A percentile compares a stretch with the other conserved stretches of the same genome.
Evolutionary conservation across 2,329 filamentous ascomycete genomes (phyloP).

Genomic region (Xylariales sp.): DNA sequence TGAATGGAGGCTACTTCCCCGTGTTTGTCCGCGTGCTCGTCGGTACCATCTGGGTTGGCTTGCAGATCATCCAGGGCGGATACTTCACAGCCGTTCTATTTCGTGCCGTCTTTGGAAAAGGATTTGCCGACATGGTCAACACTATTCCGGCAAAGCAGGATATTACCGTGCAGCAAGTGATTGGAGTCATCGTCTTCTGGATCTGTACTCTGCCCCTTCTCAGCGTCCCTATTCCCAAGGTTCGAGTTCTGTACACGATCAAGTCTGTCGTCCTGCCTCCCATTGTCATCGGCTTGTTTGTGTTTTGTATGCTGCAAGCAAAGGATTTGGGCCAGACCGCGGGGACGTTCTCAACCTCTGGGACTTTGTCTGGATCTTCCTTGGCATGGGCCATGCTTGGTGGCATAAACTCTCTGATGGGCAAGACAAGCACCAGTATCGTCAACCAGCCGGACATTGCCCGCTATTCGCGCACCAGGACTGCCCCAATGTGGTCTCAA

Average conservation of each 20-base stretch:
- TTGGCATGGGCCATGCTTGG: conserved; percentile 5
- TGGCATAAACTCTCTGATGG: conserved; percentile 34
- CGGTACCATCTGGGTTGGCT: conserved; percentile 8
- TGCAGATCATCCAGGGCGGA: conserved; percentile 8
- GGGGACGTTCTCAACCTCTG: conserved; percentile 16
- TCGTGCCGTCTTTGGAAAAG: conserved; percentile 7
- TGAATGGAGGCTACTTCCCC: conserved; percentile 8
- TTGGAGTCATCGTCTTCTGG: conserved; percentile 7
- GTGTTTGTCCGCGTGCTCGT: conserved; percentile 8
- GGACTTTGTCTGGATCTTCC: background rate
- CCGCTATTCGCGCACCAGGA: conserved; percentile 25
- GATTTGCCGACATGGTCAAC: conserved; percentile 7
- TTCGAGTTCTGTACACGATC: conserved; percentile 5
- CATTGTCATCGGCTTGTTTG: conserved; percentile 8
- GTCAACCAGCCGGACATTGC: conserved; percentile 32
- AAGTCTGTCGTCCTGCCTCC: conserved; percentile 7
- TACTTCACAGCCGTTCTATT: conserved; percentile 9
- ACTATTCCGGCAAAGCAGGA: conserved; percentile 8
- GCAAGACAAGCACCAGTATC: conserved; percentile 27
- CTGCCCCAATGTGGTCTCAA: conserved; percentile 26
- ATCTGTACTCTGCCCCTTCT: conserved; percentile 19
- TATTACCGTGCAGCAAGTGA: conserved; percentile 6
- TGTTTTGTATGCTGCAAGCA: conserved; percentile 16
- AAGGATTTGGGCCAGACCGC: conserved; percentile 14
- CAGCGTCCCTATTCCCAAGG: conserved; percentile 9